These are phyloP conservation scores for Colletotrichum zoysiae DNA, from an alignment of 2,329 filamentous ascomycete genomes.

Conservation along the genomic window DNA sequence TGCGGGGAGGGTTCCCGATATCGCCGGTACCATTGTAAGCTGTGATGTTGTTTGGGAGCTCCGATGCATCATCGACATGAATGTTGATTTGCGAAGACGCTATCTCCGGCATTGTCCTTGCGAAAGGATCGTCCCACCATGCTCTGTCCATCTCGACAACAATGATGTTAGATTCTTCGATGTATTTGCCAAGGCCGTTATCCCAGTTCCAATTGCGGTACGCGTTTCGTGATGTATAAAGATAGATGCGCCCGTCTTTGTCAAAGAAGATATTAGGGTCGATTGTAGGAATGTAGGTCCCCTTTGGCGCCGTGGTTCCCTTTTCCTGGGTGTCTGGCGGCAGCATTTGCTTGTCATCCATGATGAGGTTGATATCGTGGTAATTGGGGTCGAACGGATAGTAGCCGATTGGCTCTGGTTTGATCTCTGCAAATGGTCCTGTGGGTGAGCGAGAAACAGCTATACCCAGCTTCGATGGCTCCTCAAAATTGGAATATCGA, in stretches of 20 bases:
- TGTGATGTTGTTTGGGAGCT: conserved; percentile 48
- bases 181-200: conserved; percentile 49
- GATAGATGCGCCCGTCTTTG: conserved; percentile 39
- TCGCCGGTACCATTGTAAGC: conserved; percentile 53
- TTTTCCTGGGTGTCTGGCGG: conserved; percentile 48
- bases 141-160: conserved; percentile 51
- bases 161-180: conserved; percentile 55
- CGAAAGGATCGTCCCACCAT: conserved; percentile 53
- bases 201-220: conserved; percentile 56
- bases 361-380: conserved; percentile 54
- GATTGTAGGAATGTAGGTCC: conserved; percentile 52
- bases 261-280: conserved; percentile 43
- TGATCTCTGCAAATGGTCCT: conserved; percentile 51
- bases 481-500: conserved; percentile 51
- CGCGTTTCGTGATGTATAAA: conserved; percentile 52
- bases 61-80: conserved; percentile 46
- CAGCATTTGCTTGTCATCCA: conserved; percentile 52
- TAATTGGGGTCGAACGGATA: conserved; percentile 53
- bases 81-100: conserved; percentile 47
- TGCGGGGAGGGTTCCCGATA: conserved; percentile 50
- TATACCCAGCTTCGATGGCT: conserved; percentile 53
- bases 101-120: conserved; percentile 52
- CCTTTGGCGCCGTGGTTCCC: conserved; percentile 49
- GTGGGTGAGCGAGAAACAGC: conserved; percentile 52
- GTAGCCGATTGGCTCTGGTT: conserved; percentile 50